Base-by-base conservation (phyloP, 129 eudicot species). In the Flaveria trinervia region DNA sequence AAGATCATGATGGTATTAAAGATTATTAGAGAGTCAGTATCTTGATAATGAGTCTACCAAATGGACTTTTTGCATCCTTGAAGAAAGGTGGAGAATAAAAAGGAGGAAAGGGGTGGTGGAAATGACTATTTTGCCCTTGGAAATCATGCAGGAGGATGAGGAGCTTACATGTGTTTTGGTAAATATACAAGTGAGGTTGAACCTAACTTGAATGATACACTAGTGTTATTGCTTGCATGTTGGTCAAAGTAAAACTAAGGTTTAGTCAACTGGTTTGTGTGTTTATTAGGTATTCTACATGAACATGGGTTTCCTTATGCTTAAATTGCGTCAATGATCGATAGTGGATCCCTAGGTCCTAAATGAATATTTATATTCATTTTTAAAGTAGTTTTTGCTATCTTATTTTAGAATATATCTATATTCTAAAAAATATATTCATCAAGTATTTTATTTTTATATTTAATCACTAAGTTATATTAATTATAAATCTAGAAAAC, bases 231-330 rank as follows among this genome's bases (percentile, higher is more conserved):
- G 77, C 70, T 56, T 82, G 83, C 16, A 73, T 52, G 59, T 15
- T 77, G 67, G 73, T 68, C 67, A 44, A 78, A 80, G 76, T 72
- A 41, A 43, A 36, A 44, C 36, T 66, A 39, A 70, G 64, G 62
- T 44, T 57, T 60, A 77, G 90, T 85, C 93, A 85, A 84, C 89
- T 9, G 15, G 70, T 72, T 74, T 57, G 73, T 71, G 74, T 62
- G 45, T 74, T 60, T 68, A 69, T 84, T 88, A 83, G 92, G 89
- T 81, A 85, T 72, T 83, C 56, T 65, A 77, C 88, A 85, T 78
- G 83, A 88, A 83, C 88, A 79, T 88, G 86, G 84, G 56, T 16
- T 46, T 77, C 41, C 55, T 36, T 6, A 4, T 72, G 75, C 78
- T 83, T 41, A 61, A 43, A 46, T 56, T 62, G 55, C 75, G 77